Evolutionary conservation across 2,329 filamentous ascomycete genomes (phyloP).

Genomic region (Esteya vermicola): DNA sequence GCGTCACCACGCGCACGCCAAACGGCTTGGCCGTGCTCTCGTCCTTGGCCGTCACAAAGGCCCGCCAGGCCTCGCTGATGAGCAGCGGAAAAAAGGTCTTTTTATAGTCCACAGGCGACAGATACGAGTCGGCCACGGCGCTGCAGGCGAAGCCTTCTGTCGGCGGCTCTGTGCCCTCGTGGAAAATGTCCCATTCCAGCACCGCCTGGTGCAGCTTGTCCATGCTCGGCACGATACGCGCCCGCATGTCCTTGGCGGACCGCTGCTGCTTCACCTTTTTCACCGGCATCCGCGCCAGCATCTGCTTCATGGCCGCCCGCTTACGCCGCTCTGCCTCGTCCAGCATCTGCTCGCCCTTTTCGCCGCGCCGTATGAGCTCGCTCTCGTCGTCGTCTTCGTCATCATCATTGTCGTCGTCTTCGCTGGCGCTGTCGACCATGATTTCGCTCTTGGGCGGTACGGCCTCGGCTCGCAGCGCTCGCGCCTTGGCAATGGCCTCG

Average conservation of each 20-base stretch:
- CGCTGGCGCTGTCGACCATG: slow-evolving; percentile 74
- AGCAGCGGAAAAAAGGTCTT: slow-evolving; percentile 81
- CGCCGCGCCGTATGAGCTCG: slow-evolving; percentile 31
- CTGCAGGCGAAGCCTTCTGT: slow-evolving; percentile 53
- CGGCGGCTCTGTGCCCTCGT: slow-evolving; percentile 74
- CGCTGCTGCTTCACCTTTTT: slow-evolving; percentile 71
- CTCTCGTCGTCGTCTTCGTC: slow-evolving; percentile 46
- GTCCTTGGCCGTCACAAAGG: slow-evolving; percentile 79
- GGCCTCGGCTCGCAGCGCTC: slow-evolving; percentile 46
- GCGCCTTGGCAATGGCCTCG: slow-evolving; percentile 55
- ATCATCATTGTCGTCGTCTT: slow-evolving; percentile 58
- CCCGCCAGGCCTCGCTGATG: slow-evolving; percentile 89
- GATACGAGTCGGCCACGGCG: slow-evolving; percentile 64
- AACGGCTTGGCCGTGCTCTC: slow-evolving; percentile 71
- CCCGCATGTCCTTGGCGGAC: slow-evolving; percentile 86
- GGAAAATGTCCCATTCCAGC: slow-evolving; percentile 90
- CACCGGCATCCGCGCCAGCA: slow-evolving; percentile 46
- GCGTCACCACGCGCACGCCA: slow-evolving; percentile 74
- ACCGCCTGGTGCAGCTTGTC: slow-evolving; percentile 73
- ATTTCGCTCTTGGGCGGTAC: slow-evolving; percentile 63
- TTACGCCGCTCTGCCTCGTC: slow-evolving; percentile 32
- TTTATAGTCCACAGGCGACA: slow-evolving; percentile 66
- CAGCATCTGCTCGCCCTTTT: slow-evolving; percentile 31
- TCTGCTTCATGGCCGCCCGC: slow-evolving; percentile 37
- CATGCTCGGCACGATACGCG: slow-evolving; percentile 80